phyloP scores from a whole-genome alignment of 129 eudicot genomes.

The Lactuca saligna region DNA sequence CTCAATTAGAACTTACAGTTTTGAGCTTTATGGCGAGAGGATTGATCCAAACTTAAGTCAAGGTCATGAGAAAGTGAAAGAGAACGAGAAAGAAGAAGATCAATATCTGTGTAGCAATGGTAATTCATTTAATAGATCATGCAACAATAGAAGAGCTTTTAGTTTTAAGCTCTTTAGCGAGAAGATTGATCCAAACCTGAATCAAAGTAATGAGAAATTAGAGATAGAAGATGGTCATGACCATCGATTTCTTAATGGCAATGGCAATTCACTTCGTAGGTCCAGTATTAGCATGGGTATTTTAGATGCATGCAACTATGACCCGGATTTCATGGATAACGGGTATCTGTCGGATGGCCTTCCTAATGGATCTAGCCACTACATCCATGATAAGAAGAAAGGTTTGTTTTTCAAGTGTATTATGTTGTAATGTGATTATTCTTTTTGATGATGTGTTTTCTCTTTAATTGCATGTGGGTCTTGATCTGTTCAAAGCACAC shows the following conservation, averaged over 20 bases:
- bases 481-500: not conserved
- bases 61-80: constrained; percentile 25
- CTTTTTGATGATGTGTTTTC: too few relatives aligned
- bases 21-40: constrained; percentile 44
- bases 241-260: not conserved
- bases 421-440: too few relatives aligned
- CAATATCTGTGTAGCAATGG: not conserved
- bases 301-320: constrained; percentile 24
- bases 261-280: not conserved
- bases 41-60: constrained; percentile 29
- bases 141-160: constrained; percentile 26
- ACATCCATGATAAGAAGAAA: constrained; percentile 26
- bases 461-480: too few relatives aligned
- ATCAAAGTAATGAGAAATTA: constrained; percentile 11
- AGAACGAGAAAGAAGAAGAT: not conserved
- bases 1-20: constrained; percentile 22
- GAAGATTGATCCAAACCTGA: constrained; percentile 28
- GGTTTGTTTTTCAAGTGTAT: constrained; percentile 14
- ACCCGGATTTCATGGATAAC: constrained; percentile 18
- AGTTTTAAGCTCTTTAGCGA: constrained; percentile 45
- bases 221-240: constrained; percentile 14
- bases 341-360: constrained; percentile 43
- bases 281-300: constrained; percentile 37
- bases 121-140: not conserved
- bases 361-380: not conserved